phyloP scores from a whole-genome alignment of 805 yeast genomes.

The Cyberlindnera euphorbiiphila region DNA sequence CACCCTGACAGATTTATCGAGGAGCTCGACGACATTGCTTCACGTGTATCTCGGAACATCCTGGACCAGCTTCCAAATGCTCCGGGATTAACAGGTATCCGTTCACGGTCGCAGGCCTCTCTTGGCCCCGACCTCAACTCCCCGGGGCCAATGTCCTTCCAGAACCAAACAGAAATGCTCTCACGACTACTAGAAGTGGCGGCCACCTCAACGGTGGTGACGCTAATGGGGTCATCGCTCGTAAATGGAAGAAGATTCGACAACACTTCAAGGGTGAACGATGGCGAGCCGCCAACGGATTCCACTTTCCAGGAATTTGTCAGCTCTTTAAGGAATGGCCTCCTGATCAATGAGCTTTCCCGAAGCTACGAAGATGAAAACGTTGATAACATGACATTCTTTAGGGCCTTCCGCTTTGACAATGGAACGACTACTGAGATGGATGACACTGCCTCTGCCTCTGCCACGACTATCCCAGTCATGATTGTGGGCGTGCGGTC shows the following conservation, averaged over 20 bases:
- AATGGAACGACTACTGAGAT: too few relatives aligned
- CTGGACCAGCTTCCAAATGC: too few relatives aligned
- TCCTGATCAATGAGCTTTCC: slow-evolving; percentile 36
- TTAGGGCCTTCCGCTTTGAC: slow-evolving; percentile 42
- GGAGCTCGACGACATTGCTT: slow-evolving; percentile 24
- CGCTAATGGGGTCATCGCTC: slow-evolving; percentile 32
- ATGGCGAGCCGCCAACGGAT: slow-evolving; percentile 23
- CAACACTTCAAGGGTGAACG: slow-evolving; percentile 19
- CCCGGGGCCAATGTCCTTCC: slow-evolving; percentile 15
- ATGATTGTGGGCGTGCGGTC: slow-evolving; percentile 48
- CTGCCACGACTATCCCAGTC: slow-evolving; percentile 37
- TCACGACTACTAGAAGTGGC: slow-evolving; percentile 42
- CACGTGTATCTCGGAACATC: slow-evolving; percentile 16
- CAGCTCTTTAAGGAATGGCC: slow-evolving; percentile 36
- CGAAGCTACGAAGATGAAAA: slow-evolving; percentile 18
- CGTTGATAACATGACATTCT: slow-evolving; percentile 30
- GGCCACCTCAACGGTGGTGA: slow-evolving; percentile 40
- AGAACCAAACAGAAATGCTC: slow-evolving; percentile 38
- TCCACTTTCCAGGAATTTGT: slow-evolving; percentile 43
- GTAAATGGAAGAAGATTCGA: slow-evolving; percentile 31
- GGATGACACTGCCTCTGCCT: slow-evolving; percentile 8
- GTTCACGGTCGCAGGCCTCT: slow-evolving; percentile 4
- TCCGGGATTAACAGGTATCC: too few relatives aligned
- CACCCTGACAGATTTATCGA: slow-evolving; percentile 16
- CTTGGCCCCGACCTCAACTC: slow-evolving; percentile 7